Base-by-base conservation (phyloP, 2,329 filamentous ascomycete species). In the Phyllosticta capitalensis region DNA sequence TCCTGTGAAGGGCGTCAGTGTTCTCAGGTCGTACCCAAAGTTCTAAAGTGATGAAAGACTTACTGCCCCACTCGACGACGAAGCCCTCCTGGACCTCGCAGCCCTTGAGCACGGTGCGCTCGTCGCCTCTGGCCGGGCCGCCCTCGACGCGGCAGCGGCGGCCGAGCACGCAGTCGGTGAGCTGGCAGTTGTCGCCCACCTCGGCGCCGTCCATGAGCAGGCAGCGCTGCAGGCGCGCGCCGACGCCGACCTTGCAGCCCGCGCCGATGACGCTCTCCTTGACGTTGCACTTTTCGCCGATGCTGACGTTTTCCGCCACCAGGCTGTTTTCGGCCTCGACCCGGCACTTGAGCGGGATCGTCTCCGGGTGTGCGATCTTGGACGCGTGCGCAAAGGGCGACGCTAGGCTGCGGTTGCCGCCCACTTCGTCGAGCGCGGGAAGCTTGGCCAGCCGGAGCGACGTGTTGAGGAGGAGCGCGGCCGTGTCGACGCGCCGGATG, bases 71-170 rank as follows among this genome's bases (percentile, higher is more conserved):
- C 52, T 92, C 86, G 1, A 96, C 81, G 9, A 92, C 79, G 69
- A 92, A 92, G 2, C 79, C 81, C 72, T 96, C 90, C 71, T 96
- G 91, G 5, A 97, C 87, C 74, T 97, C 91, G 67, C 92, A 96
- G 62, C 96, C 89, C 57, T 87, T 91, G 65, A 97, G 74, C n/a
- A 85, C 69, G 2, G 76, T 79, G 68, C 68, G 71, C 21, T 74
- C 71, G 38, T 70, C 65, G 56, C 74, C 65, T 51, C 72, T 75
- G 0, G 69, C 82, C 5, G 81, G 86, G 9, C 86, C 87, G 53
- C 90, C 89, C n/a, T 92, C 92, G 65, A 99, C 84, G 67, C 88
- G 86, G 64, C 87, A 88, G 63, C 90, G 78, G 68, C 87, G 84
- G 4, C 94, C 94, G 49, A 97, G 75, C 30, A 97, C 89, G 68